Evolutionary conservation across 2,329 filamentous ascomycete genomes (phyloP), one percentile per base, ranked within the genome.

Genomic region (Hypoxylon sp.): DNA sequence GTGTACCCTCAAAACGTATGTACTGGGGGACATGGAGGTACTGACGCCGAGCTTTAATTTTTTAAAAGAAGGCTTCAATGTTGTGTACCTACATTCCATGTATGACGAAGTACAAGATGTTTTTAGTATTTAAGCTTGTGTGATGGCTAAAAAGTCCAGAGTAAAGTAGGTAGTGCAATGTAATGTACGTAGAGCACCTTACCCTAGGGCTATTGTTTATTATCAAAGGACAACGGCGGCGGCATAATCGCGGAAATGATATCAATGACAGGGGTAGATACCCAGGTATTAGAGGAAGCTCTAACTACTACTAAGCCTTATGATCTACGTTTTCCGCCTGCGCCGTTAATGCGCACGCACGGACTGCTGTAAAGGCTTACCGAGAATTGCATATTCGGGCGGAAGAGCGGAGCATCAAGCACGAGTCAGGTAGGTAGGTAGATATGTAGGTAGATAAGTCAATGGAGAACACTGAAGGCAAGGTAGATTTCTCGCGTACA

Each of bases 281-380:
- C 24, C 53, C 31, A 59, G 55, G 33, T 22, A 50, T 59, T 26
- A 48, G 44, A 50, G 17, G 44, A 48, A 29, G 44, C 50, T 53
- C n/a, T 31, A 17, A 19, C 17, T 57, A 46, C 42, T 55, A 37
- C 33, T 42, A 44, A 52, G 58, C 42, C 51, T 48, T 31, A 29
- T 33, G 50, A 62, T 62, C 48, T 47, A 47, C 39, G n/a, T 50
- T 14, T 47, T 31, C 39, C 58, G 62, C 55, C 48, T 39, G 54
- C 39, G 55, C 55, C 50, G 24, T 59, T 14, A 39, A 54, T 54
- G 57, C 51, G 59, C 17, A 22, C 39, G 33, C 63, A 39, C 39
- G 47, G 26, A 59, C 39, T 58, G 44, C 67, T 68, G 48, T 55
- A 59, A 48, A 60, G 13, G 55, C 44, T 52, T 68, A 68, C 61